A percentile compares a stretch with the other conserved stretches of the same genome.
phyloP scores from a whole-genome alignment of 768 basidiomycete species.

The Hirschioporus abietinus region DNA sequence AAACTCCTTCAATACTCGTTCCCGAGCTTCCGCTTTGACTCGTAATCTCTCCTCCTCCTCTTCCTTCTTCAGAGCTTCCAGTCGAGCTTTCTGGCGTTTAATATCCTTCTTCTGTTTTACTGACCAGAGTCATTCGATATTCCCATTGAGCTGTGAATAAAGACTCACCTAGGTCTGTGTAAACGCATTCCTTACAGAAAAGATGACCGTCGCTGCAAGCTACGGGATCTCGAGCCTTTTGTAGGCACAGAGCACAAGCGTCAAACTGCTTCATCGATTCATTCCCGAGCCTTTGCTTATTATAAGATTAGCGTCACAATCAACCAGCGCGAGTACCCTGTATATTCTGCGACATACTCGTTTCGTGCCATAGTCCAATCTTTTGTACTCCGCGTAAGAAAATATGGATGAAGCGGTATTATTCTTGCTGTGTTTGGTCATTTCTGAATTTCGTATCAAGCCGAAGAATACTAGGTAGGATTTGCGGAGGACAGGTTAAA shows the following conservation, averaged over 20 bases:
- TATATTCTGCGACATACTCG: conserved; percentile 43
- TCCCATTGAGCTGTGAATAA: neutral
- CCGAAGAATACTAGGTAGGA: neutral
- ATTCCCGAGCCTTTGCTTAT: conserved; percentile 74
- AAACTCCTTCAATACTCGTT: conserved; percentile 86
- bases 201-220: conserved; percentile 83
- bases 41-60: conserved; percentile 74
- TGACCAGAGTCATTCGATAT: conserved; percentile 23
- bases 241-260: conserved; percentile 84
- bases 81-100: conserved; percentile 78
- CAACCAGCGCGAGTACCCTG: neutral
- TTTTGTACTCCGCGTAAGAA: conserved; percentile 86
- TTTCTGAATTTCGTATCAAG: conserved; percentile 20
- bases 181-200: conserved; percentile 94
- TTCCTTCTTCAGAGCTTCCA: conserved; percentile 70
- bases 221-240: conserved; percentile 77
- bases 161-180: conserved; percentile 74
- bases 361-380: conserved; percentile 80
- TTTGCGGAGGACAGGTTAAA: neutral
- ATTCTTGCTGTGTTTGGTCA: conserved; percentile 90
- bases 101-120: conserved; percentile 91
- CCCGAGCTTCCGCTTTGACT: conserved; percentile 71
- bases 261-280: conserved; percentile 93
- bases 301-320: conserved; percentile 11
- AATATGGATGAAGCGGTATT: conserved; percentile 87